phyloP scores from a whole-genome alignment of 129 eudicot genomes.

The Ambrosia trifida region DNA sequence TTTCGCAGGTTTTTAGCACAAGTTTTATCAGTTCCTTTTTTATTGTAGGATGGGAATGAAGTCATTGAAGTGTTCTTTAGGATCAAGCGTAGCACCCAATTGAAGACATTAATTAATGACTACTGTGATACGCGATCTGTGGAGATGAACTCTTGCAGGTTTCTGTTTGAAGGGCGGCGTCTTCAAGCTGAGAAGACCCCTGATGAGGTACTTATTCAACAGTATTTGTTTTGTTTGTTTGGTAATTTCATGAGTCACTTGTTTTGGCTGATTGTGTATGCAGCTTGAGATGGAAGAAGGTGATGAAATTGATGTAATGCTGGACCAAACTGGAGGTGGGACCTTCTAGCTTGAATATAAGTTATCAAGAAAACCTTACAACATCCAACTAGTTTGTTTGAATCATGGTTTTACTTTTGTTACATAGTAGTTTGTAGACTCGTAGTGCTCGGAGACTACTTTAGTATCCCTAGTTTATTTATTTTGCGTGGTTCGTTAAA shows the following conservation, averaged over 20 bases:
- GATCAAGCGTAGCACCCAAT: conserved; percentile 56
- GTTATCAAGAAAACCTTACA: no score
- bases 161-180: conserved; percentile 25
- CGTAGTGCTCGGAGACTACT: neutral
- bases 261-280: neutral
- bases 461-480: conserved; percentile 3
- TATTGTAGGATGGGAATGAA: conserved; percentile 7
- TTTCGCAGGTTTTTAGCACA: neutral
- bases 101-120: conserved; percentile 67
- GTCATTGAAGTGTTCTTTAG: conserved; percentile 14
- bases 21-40: neutral
- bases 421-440: neutral
- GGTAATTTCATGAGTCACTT: neutral
- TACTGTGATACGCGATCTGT: conserved; percentile 63
- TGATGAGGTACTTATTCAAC: conserved; percentile 39
- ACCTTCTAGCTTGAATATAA: conserved; percentile 2
- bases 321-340: conserved; percentile 57
- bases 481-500: neutral
- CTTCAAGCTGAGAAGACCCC: conserved; percentile 61
- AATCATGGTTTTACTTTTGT: conserved; percentile 21
- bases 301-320: conserved; percentile 57
- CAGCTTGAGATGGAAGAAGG: conserved; percentile 68
- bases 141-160: neutral
- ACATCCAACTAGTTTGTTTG: no score
- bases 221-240: neutral